A percentile compares a stretch with the other conserved stretches of the same genome.
Evolutionary conservation across 331 rosid genomes (phyloP).

Genomic region (Cydonia oblonga): DNA sequence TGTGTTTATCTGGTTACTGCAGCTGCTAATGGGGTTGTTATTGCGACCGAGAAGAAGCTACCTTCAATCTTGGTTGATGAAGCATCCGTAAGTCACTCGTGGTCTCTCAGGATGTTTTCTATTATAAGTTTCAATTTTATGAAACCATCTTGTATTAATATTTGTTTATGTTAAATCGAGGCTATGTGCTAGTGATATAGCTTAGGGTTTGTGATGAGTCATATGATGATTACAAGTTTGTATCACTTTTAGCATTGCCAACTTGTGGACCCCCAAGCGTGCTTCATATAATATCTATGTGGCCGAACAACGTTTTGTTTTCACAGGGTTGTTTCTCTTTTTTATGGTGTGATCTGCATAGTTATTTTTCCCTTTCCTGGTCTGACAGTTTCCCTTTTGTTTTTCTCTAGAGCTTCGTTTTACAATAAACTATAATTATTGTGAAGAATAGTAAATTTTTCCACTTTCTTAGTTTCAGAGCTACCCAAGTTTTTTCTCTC

Average conservation of each 20-base stretch:
- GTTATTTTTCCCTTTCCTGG: neutral
- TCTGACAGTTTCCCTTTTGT: neutral
- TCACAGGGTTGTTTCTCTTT: neutral
- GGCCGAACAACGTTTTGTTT: neutral
- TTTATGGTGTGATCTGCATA: neutral
- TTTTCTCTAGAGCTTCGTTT: neutral
- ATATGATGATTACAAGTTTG: neutral
- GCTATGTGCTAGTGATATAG: neutral
- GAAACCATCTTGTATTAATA: neutral
- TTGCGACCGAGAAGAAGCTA: constrained; percentile 77
- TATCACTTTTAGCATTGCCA: neutral
- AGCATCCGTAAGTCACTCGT: constrained; percentile 43
- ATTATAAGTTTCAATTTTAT: neutral
- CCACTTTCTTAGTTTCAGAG: neutral
- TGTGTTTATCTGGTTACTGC: constrained; percentile 21
- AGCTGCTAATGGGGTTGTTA: constrained; percentile 84
- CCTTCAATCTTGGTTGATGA: constrained; percentile 86
- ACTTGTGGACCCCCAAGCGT: neutral
- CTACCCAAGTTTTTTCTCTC: neutral
- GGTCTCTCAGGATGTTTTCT: neutral
- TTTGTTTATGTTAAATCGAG: neutral
- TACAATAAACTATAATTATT: neutral
- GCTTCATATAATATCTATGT: neutral
- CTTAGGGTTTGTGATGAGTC: neutral
- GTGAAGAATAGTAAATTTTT: neutral